Evolutionary conservation across 176 grass and related monocot genomes (phyloP).

Genomic region (Rhynchospora pubera): DNA sequence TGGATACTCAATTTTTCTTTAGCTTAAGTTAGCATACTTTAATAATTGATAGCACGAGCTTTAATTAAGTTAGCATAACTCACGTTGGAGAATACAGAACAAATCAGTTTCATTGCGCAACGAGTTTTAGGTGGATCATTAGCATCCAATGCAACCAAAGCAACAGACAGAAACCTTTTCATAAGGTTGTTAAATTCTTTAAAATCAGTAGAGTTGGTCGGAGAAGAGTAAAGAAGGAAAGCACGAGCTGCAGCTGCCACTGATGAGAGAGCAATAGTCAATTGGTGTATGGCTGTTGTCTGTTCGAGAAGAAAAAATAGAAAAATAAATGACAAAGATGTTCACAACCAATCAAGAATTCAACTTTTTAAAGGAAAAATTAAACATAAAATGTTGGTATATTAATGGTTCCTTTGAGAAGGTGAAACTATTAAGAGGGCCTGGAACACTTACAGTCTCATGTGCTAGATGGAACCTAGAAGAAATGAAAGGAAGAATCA

Average conservation of each 20-base stretch:
- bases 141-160: constrained; percentile 93
- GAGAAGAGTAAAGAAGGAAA: constrained; percentile 52
- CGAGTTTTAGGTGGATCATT: constrained; percentile 96
- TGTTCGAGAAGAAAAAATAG: constrained; percentile 27
- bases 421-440: not conserved
- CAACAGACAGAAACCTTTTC: constrained; percentile 67
- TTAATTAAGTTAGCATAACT: no score
- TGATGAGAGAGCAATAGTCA: constrained; percentile 83
- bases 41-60: not conserved
- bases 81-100: constrained; percentile 94
- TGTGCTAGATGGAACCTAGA: constrained; percentile 74
- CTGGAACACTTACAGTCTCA: constrained; percentile 69
- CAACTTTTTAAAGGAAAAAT: constrained; percentile 18
- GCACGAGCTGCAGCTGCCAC: constrained; percentile 79
- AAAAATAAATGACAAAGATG: not conserved
- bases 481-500: constrained; percentile 91
- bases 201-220: constrained; percentile 34
- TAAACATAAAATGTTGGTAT: not conserved
- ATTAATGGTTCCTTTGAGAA: not conserved
- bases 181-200: constrained; percentile 55
- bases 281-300: constrained; percentile 92
- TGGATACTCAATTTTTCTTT: not conserved
- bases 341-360: not conserved
- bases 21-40: not conserved
- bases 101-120: constrained; percentile 84